Base-by-base conservation (phyloP, 495 filamentous ascomycete species). In the Hypoxylon cercidicola region DNA sequence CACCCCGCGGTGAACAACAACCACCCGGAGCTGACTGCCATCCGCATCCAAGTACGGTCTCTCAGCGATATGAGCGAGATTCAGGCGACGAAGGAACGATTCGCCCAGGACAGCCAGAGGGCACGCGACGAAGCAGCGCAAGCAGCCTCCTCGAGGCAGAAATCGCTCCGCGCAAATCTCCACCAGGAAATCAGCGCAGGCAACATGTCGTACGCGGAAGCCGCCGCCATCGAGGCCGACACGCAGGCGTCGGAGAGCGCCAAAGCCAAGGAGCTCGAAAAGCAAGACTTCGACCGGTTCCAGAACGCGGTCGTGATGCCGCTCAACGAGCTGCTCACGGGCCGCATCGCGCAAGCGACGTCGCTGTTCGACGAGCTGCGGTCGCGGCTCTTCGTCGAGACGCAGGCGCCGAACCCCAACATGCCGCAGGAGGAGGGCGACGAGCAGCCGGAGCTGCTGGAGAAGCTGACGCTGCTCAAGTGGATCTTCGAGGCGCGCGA, bases 401-500 rank as follows among this genome's bases (percentile, higher is more conserved):
- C 88, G 0, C 89, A 87, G 62, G 80, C 85, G 30, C 84, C 84
- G 11, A 87, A 87, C 54, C 92, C 92, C 2, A 92, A 95, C 65
- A 83, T 89, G 55, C 89, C 92, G 0, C 93, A 97, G 68, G 93
- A 96, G 74, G 93, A 97, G 75, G 94, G 94, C 54, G 93, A 97
- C 68, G 94, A 97, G 72, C 90, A 94, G 71, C 93, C 95, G 0
- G 96, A 98, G 77, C 81, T 98, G 0, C 81, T 97, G 1, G 95
- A 99, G 76, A 95, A 95, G 63, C 82, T 99, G 3, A 98, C 95
- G 0, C 86, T 96, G 21, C 81, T 98, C 9, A 99, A 99, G 71
- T 99, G 95, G 95, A 89, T 98, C 23, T 98, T 97, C 68, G 95
- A 99, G 69, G 90, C 90, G 5, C 88, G 93, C 5, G 96, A 99